phyloP scores from a whole-genome alignment of 805 yeast genomes.

The Saturnispora saitoi region DNA sequence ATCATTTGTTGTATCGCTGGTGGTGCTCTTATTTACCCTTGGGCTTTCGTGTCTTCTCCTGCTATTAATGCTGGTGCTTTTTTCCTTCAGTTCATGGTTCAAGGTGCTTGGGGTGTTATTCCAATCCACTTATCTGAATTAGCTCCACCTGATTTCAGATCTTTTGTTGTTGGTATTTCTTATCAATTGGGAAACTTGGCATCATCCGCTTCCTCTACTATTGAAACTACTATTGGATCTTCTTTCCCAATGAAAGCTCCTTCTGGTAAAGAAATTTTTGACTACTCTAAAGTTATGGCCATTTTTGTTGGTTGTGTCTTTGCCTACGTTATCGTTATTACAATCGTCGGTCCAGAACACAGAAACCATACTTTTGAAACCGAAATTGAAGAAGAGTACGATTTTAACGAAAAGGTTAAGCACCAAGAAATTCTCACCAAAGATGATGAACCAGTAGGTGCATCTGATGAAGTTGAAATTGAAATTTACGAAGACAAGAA shows the following conservation, averaged over 20 bases:
- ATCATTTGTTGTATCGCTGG: slow-evolving; percentile 45
- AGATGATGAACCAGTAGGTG: slow-evolving; percentile 10
- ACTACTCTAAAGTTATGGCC: slow-evolving; percentile 57
- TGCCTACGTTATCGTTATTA: slow-evolving; percentile 40
- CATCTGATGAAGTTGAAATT: slow-evolving; percentile 6
- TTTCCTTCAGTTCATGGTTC: slow-evolving; percentile 54
- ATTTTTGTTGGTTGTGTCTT: slow-evolving; percentile 59
- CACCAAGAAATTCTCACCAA: slow-evolving; percentile 11
- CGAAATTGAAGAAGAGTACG: slow-evolving; percentile 16
- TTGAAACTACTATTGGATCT: slow-evolving; percentile 55
- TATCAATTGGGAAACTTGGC: slow-evolving; percentile 65
- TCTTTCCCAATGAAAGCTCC: slow-evolving; percentile 35
- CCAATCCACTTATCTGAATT: slow-evolving; percentile 56
- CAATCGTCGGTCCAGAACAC: slow-evolving; percentile 56
- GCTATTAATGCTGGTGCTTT: slow-evolving; percentile 53
- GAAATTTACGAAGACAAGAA: neutral
- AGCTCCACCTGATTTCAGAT: slow-evolving; percentile 53
- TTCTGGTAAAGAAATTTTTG: slow-evolving; percentile 28
- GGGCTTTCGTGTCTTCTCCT: slow-evolving; percentile 41
- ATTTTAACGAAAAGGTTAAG: slow-evolving; percentile 13
- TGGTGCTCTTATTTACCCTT: slow-evolving; percentile 56
- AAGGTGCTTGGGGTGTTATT: slow-evolving; percentile 63
- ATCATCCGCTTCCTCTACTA: slow-evolving; percentile 61
- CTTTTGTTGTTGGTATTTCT: slow-evolving; percentile 54
- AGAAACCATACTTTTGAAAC: slow-evolving; percentile 22